A percentile compares a stretch with the other conserved stretches of the same genome.
Conservation (phyloP, 306 rosid species). For the Pterocarpus macrocarpus region DNA sequence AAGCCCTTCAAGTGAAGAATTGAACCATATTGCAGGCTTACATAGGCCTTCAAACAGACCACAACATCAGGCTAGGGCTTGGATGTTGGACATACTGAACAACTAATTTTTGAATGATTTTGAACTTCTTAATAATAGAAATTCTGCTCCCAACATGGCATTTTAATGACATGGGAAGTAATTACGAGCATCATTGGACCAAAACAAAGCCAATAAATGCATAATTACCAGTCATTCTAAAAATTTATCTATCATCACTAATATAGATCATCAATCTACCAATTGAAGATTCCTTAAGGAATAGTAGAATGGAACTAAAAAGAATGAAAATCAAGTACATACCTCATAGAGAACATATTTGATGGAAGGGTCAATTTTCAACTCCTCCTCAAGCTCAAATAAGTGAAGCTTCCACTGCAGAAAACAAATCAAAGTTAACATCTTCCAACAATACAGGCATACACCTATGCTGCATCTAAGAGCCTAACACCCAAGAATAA, state of each 20-base stretch:
- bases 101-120: slow-evolving; percentile 10
- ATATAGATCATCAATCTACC: not conserved
- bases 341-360: slow-evolving; percentile 95
- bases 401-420: slow-evolving; percentile 98
- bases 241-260: not conserved
- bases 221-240: slow-evolving; percentile 9
- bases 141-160: not conserved
- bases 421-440: slow-evolving; percentile 9
- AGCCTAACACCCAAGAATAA: not conserved
- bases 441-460: slow-evolving; percentile 26
- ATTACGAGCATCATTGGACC: not conserved
- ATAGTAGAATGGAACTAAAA: slow-evolving; percentile 22
- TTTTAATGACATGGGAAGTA: not conserved
- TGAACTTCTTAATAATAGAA: slow-evolving; percentile 25
- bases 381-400: slow-evolving; percentile 90
- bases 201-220: slow-evolving; percentile 18
- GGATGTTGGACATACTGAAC: slow-evolving; percentile 7
- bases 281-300: not conserved
- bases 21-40: not conserved
- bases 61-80: not conserved
- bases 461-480: not conserved
- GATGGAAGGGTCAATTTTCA: slow-evolving; percentile 77
- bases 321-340: slow-evolving; percentile 23
- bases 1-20: not conserved
- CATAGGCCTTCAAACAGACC: not conserved